Conservation (phyloP, 192 early-diverging fungal species). For the Rhizophagus sp. region DNA sequence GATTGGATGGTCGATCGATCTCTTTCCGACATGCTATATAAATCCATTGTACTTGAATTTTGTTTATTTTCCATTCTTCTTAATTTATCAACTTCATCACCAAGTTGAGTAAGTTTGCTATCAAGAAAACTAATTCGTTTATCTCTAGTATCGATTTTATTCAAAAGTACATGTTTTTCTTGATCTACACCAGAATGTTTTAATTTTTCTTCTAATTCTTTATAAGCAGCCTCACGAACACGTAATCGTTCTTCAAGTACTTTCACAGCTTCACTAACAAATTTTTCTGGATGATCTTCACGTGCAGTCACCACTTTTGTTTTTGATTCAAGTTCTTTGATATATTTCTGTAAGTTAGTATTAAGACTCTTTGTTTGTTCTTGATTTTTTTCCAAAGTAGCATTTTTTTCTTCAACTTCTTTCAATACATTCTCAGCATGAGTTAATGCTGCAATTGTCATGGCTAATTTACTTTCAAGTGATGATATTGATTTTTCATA, state of each 20-base stretch:
- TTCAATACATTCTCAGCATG: constrained; percentile 54
- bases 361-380: constrained; percentile 1
- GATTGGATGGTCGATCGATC: neutral
- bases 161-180: neutral
- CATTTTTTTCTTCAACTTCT: constrained; percentile 54
- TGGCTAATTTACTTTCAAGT: constrained; percentile 59
- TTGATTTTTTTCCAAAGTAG: neutral
- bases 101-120: neutral
- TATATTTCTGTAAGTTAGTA: neutral
- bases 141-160: neutral
- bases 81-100: neutral
- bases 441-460: constrained; percentile 56
- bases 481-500: constrained; percentile 64
- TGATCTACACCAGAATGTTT: neutral
- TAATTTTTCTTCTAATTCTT: constrained; percentile 8
- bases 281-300: neutral
- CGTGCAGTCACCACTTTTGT: neutral
- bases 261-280: constrained; percentile 7
- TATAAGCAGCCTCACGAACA: neutral
- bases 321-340: constrained; percentile 20
- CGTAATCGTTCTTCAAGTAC: neutral
- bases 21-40: neutral
- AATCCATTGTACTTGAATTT: neutral
- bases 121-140: constrained; percentile 2
- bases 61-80: neutral